Percentiles rank a stretch among this genome's conserved stretches.
phyloP scores from a whole-genome alignment of 495 filamentous ascomycete genomes.

The Talaromyces proteolyticus region DNA sequence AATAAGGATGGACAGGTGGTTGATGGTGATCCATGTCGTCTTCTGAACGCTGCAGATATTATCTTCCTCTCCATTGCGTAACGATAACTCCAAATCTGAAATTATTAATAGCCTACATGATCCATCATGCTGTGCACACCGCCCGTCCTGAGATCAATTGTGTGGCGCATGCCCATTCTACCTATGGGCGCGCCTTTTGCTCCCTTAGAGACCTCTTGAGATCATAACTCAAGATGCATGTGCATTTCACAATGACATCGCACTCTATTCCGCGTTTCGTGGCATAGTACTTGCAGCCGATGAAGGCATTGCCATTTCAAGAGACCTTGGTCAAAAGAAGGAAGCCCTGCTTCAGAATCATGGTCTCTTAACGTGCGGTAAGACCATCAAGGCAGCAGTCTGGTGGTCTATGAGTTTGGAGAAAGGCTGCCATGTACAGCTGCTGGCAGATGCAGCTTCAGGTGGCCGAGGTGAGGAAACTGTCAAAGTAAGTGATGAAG shows the following conservation, averaged over 20 bases:
- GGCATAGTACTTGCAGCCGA: slow-evolving; percentile 67
- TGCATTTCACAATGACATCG: slow-evolving; percentile 63
- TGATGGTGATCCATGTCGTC: too few relatives aligned
- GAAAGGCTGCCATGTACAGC: slow-evolving; percentile 69
- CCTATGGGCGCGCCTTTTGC: slow-evolving; percentile 67
- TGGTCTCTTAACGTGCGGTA: slow-evolving; percentile 51
- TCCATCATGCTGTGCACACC: slow-evolving; percentile 60
- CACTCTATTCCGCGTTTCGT: slow-evolving; percentile 60
- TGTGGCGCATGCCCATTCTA: slow-evolving; percentile 66
- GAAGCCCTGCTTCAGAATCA: slow-evolving; percentile 70
- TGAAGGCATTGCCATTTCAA: slow-evolving; percentile 64
- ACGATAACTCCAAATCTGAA: too few relatives aligned
- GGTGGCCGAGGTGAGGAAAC: slow-evolving; percentile 56
- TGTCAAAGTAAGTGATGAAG: slow-evolving; percentile 60
- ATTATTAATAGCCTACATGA: slow-evolving; percentile 64
- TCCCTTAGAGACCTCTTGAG: slow-evolving; percentile 61
- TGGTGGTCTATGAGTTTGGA: slow-evolving; percentile 76
- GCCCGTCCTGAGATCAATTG: slow-evolving; percentile 68
- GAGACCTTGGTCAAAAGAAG: slow-evolving; percentile 58
- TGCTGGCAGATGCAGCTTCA: slow-evolving; percentile 74
- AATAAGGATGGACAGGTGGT: slow-evolving; percentile 59
- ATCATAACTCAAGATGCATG: slow-evolving; percentile 69
- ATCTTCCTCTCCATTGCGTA: too few relatives aligned
- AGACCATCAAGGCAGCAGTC: slow-evolving; percentile 52
- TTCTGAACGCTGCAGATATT: too few relatives aligned